A percentile compares a stretch with the other conserved stretches of the same genome.
These are phyloP conservation scores for Silene uniflora DNA, from an alignment of 148 eudicot species.

Conservation along the genomic window DNA sequence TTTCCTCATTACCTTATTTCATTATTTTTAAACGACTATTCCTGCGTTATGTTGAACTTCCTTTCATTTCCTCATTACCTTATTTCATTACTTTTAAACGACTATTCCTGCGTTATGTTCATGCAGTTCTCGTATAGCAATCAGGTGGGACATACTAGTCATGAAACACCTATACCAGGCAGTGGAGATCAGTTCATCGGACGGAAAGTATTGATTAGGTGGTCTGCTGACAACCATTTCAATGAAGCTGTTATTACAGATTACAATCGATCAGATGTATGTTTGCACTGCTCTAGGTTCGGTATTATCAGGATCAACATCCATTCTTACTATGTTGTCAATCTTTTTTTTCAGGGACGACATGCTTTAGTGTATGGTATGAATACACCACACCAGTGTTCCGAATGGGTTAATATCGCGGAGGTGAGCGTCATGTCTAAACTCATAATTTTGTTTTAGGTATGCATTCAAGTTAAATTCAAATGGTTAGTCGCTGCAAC, in stretches of 20 bases:
- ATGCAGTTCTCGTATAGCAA: conserved; percentile 37
- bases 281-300: conserved; percentile 18
- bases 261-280: conserved; percentile 69
- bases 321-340: conserved; percentile 19
- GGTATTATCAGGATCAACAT: conserved; percentile 11
- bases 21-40: not conserved
- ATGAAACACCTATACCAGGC: conserved; percentile 44
- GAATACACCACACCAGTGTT: conserved; percentile 56
- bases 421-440: conserved; percentile 43
- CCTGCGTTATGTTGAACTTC: conserved; percentile 13
- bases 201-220: conserved; percentile 75
- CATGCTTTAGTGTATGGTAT: conserved; percentile 80
- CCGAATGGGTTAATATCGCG: conserved; percentile 88
- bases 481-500: not conserved
- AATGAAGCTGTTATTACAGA: conserved; percentile 79
- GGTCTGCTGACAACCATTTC: conserved; percentile 87
- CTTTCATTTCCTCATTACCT: conserved; percentile 10
- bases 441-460: not conserved
- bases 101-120: conserved; percentile 20
- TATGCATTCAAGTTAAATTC: not conserved
- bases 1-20: conserved; percentile 9
- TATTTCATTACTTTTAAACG: not conserved
- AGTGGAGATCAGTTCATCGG: conserved; percentile 56
- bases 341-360: conserved; percentile 53
- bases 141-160: conserved; percentile 24